These are phyloP conservation scores for Jaenimonas drosophilae DNA, from an alignment of 208 protist species.

Conservation along the genomic window DNA sequence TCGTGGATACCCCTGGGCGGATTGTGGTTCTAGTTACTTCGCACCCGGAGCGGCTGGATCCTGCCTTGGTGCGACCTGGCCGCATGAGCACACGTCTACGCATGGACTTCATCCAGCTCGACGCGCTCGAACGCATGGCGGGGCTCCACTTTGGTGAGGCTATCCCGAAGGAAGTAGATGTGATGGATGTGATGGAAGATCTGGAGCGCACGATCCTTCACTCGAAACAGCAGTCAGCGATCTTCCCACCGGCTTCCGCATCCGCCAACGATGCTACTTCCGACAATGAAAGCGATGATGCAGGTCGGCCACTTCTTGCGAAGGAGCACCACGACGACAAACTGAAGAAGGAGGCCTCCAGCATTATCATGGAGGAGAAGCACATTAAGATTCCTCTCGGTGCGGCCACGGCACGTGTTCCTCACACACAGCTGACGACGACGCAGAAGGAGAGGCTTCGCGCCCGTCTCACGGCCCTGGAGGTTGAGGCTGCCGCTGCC, in stretches of 20 bases:
- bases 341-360: neutral
- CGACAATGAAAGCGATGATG: no score
- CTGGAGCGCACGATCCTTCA: constrained; percentile 2
- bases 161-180: constrained; percentile 6
- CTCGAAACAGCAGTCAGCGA: neutral
- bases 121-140: constrained; percentile 43
- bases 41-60: constrained; percentile 78
- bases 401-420: constrained; percentile 16
- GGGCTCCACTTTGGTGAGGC: constrained; percentile 71
- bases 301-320: neutral
- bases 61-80: constrained; percentile 81
- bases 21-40: constrained; percentile 86
- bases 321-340: neutral
- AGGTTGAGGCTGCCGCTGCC: neutral
- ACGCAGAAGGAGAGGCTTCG: constrained; percentile 20
- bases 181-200: constrained; percentile 10
- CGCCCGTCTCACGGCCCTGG: constrained; percentile 10
- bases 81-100: constrained; percentile 64
- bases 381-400: constrained; percentile 7
- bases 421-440: constrained; percentile 19
- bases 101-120: constrained; percentile 59
- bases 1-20: constrained; percentile 76
- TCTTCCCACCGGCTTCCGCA: no score
- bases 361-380: neutral
- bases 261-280: no score